Conservation (phyloP, 768 basidiomycete genomes). For the Suillus subaureus region DNA sequence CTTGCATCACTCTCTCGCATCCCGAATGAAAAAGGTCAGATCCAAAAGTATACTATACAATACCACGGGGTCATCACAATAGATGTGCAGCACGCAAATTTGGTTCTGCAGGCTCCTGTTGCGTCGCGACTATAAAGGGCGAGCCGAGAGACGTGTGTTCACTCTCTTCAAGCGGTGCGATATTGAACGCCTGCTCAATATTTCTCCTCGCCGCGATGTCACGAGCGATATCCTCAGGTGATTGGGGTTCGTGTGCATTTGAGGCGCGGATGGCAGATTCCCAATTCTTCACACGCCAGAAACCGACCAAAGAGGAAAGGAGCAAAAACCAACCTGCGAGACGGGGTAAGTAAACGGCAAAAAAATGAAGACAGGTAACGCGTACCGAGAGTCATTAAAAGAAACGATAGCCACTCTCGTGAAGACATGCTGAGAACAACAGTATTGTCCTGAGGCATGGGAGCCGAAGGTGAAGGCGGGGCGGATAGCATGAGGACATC, state of each 20-base stretch:
- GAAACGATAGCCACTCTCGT: slow-evolving; percentile 87
- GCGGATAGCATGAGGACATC: slow-evolving; percentile 24
- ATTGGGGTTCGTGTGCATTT: slow-evolving; percentile 23
- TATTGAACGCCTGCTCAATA: slow-evolving; percentile 54
- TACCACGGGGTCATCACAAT: slow-evolving; percentile 32
- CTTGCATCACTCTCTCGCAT: background rate
- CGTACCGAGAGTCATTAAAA: slow-evolving; percentile 85
- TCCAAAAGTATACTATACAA: slow-evolving; percentile 14
- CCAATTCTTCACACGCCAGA: slow-evolving; percentile 85
- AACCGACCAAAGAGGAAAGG: slow-evolving; percentile 80
- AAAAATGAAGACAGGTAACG: background rate
- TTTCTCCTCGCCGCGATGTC: slow-evolving; percentile 54
- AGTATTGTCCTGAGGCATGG: slow-evolving; percentile 15
- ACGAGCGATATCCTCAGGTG: slow-evolving; percentile 48
- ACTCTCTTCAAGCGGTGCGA: slow-evolving; percentile 37
- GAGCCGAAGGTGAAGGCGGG: slow-evolving; percentile 25
- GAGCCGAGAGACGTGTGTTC: slow-evolving; percentile 22
- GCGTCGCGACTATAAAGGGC: slow-evolving; percentile 26
- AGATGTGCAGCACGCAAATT: slow-evolving; percentile 59
- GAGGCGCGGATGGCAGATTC: slow-evolving; percentile 65
- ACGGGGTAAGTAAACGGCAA: slow-evolving; percentile 5
- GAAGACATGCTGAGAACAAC: slow-evolving; percentile 46
- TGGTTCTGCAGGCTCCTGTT: slow-evolving; percentile 41
- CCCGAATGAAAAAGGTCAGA: background rate
- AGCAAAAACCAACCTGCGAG: slow-evolving; percentile 87